Evolutionary conservation across 805 yeast species (phyloP), one percentile per base, ranked within the genome.

Genomic region (Ogataea pignaliae): DNA sequence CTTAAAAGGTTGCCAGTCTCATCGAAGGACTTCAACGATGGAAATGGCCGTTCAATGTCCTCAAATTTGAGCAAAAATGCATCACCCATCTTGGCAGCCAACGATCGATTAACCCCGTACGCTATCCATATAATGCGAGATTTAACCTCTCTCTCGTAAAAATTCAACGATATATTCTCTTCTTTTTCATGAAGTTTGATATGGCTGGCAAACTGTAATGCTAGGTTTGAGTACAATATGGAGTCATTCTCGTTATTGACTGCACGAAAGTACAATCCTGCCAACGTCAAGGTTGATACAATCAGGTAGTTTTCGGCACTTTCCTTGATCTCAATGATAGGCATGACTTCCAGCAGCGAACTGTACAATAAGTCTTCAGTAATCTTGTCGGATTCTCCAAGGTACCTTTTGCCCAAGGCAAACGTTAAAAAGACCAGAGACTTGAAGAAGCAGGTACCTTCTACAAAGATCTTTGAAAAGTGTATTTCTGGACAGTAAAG

Each of bases 31-130:
- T 34, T 35, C 50, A 58, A 46, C 11, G 29, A 30, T 2, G 62
- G 61, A 11, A 52, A 40, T 3, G 47, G 50, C 17, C 61, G 39
- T 7, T 46, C 36, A 9, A 59, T 52, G 28, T 53, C 51, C 7
- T 40, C 26, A 38, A 41, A 44, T 2, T 40, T 35, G 15, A 60
- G 34, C 13, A 56, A 36, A 37, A 54, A 47, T 2, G 50, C 47
- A 29, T 54, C 52, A 11, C 64, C 64, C 52, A 53, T 54, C 41
- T 58, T 58, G 10, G 61, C 57, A 10, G 59, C 51, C n/a, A 56
- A 31, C 3, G 53, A 48, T 42, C 59, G 45, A 35, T 57, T 58
- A 15, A 53, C 46, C 8, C 61, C 61, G 43, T 51, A 58, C 6
- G 56, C 39, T 10, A 53, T 51, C 64, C 64, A 59, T 43, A 52